Evolutionary conservation across 345 rosid genomes (phyloP), one percentile per base, ranked within the genome.

Genomic region (Turnera subulata): DNA sequence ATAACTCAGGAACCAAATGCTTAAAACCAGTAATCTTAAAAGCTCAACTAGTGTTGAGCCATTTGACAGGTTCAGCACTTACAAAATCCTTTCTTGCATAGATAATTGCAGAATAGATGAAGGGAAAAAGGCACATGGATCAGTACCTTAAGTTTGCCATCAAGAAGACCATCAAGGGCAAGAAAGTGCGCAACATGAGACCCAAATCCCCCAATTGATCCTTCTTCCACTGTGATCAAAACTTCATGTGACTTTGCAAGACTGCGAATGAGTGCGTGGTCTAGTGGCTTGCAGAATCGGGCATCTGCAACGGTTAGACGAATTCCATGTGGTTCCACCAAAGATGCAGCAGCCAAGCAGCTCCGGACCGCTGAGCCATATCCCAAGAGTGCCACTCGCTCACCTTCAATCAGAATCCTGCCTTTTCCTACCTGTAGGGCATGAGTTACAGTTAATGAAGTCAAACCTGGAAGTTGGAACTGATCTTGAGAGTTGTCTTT

Each of bases 161-260:
- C 97, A 1, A 93, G 96, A 61, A 86, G 91, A 53, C 96, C 97
- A 56, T 87, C 79, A 1, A 89, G 91, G 17, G 99, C 93, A 19
- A 93, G 79, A 75, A 93, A 93, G 69, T 93, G 99, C 17, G 84
- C 97, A 1, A 93, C 97, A 17, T 89, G 99, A 46, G 97, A 93
- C 50, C 98, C 94, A 26, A 92, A 92, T 35, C 98, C 98, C 21
- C 98, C 98, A 13, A 86, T 82, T 0, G 98, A 92, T 53, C 99
- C 99, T 82, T 93, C 97, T 73, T 93, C 99, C 0, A 93, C 91
- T 0, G 99, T 93, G 25, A 93, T 83, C 54, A 93, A 58, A 0
- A 83, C 74, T 58, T 93, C 96, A 1, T 93, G 97, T 5, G 96
- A 79, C 60, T 80, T 93, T 40, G 96, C 88, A 12, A 93, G 85